Conservation (phyloP, 805 yeast genomes). For the Candida ponderosae region DNA sequence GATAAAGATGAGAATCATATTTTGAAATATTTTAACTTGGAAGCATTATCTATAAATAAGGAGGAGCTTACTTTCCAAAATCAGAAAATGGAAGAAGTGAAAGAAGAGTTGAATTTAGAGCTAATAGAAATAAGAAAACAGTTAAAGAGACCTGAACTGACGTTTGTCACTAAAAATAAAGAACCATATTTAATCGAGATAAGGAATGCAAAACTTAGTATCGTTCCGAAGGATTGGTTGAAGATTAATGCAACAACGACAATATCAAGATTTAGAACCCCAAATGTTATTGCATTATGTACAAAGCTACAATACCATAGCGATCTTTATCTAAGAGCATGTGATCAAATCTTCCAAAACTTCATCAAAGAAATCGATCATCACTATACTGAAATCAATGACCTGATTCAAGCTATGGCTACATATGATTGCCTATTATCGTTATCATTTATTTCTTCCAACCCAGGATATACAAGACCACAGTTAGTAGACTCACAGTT, state of each 20-base stretch:
- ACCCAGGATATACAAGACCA: constrained; percentile 61
- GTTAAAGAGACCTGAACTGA: constrained; percentile 49
- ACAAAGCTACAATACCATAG: constrained; percentile 51
- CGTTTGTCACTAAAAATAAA: constrained; percentile 48
- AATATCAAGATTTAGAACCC: constrained; percentile 68
- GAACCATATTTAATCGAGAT: constrained; percentile 76
- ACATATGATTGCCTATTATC: constrained; percentile 66
- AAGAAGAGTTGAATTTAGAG: constrained; percentile 42
- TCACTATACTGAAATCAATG: constrained; percentile 38
- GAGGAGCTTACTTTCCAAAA: constrained; percentile 28
- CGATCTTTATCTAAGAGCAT: constrained; percentile 30
- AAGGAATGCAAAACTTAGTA: constrained; percentile 44
- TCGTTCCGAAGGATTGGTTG: constrained; percentile 69
- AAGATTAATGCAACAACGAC: constrained; percentile 63
- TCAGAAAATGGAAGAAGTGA: constrained; percentile 34
- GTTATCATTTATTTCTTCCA: constrained; percentile 61
- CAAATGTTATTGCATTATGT: constrained; percentile 42
- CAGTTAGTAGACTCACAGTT: constrained; percentile 39
- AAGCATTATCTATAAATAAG: constrained; percentile 26
- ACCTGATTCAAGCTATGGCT: constrained; percentile 45
- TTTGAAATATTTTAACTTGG: constrained; percentile 31
- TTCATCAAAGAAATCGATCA: constrained; percentile 40
- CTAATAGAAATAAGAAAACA: constrained; percentile 35
- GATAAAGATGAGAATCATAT: constrained; percentile 40
- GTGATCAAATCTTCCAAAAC: constrained; percentile 32